Evolutionary conservation across 257 asterid species (phyloP), one percentile per base, ranked within the genome.

Genomic region (Solanum sparsipilum): DNA sequence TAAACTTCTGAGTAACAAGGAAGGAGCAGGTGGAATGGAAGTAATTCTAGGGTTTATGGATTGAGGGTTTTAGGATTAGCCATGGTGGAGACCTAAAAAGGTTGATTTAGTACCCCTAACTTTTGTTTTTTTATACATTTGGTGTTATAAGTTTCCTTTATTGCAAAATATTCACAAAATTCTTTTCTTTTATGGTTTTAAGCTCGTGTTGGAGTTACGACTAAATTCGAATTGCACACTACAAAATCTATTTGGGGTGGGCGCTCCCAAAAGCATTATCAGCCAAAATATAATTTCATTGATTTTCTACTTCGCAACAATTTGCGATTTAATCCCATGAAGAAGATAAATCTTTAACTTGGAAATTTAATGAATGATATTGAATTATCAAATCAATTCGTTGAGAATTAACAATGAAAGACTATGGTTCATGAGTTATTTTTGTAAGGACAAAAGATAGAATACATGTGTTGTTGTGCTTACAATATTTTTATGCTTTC

Each of bases 191-290:
- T 56, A 20, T 20, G 67, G 11, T 56, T 56, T 56, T 18, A 0
- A 2, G 0, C 2, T 9, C 9, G 65, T 1, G 0, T 56, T 56
- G 2, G 0, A 56, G 11, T 7, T 56, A 3, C 11, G 5, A 48
- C 21, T 48, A 48, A 15, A 48, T 48, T 48, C 7, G 2, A 48
- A 48, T 48, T 6, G 58, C 58, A 48, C 11, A 20, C 5, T 56
- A 3, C 10, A 20, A 20, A 20, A 56, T 0, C 0, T 7, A 0
- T 20, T 56, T 3, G 25, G 5, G 65, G n/a, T 52, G 11, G 65
- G 25, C 5, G 25, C 65, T 56, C 25, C 11, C 25, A 20, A 56
- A 18, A 56, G 4, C 5, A 56, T 56, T 16, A 71, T 71, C 13
- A 15, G 25, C 13, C 78, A 31, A 71, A 32, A 32, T 11, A 63